A percentile compares a stretch with the other conserved stretches of the same genome.
Conservation (phyloP, 78 protist species). For the Dictyostelium capitatum region DNA sequence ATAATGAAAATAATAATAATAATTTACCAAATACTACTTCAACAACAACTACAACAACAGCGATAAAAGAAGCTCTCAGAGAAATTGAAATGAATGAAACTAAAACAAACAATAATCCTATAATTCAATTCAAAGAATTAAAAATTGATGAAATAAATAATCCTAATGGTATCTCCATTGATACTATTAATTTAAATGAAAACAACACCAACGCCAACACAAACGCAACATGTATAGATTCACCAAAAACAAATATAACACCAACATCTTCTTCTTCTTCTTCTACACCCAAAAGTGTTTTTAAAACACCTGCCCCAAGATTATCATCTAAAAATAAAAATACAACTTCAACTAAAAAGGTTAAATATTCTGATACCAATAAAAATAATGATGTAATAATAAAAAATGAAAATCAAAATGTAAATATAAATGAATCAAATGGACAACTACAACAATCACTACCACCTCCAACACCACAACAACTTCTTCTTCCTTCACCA, state of each 20-base stretch:
- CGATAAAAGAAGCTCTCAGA: not conserved
- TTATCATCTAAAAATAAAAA: not conserved
- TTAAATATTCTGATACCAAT: not conserved
- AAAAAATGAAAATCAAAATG: not conserved
- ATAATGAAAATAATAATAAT: too few relatives aligned
- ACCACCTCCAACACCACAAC: not conserved
- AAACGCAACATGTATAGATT: not conserved
- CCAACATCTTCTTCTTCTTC: not conserved
- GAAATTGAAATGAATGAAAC: not conserved
- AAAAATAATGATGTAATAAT: not conserved
- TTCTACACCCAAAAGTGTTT: not conserved
- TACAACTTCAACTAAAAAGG: not conserved
- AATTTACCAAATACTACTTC: not conserved
- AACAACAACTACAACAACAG: not conserved
- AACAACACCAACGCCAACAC: not conserved
- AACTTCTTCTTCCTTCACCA: not conserved
- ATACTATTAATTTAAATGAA: too few relatives aligned
- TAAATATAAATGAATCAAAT: not conserved
- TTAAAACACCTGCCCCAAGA: not conserved
- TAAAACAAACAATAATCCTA: not conserved
- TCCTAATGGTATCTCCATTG: too few relatives aligned
- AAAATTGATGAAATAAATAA: too few relatives aligned
- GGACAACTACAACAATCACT: not conserved
- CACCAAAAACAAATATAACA: too few relatives aligned
- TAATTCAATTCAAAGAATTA: too few relatives aligned